Conservation (phyloP, 495 filamentous ascomycete genomes). For the Tuber calosporum region DNA sequence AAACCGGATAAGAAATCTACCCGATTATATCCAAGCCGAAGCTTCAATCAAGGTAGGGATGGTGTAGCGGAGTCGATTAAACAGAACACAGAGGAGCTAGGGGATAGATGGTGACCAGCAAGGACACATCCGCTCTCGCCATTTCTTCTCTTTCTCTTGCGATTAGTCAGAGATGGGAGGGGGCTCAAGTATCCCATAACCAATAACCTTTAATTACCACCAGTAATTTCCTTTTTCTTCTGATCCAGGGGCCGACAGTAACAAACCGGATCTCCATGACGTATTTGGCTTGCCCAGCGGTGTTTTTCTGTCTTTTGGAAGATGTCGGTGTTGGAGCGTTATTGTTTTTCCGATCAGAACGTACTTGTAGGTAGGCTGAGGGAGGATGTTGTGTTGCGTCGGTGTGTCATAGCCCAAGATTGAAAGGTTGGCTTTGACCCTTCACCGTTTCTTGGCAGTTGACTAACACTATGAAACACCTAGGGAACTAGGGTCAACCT, state of each 20-base stretch:
- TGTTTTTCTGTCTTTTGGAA: background rate
- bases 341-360: background rate
- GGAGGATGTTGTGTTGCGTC: background rate
- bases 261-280: background rate
- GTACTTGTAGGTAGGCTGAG: background rate
- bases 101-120: background rate
- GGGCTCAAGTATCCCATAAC: background rate
- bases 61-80: background rate
- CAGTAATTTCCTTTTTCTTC: background rate
- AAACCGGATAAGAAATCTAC: background rate
- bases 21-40: background rate
- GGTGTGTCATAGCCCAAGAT: background rate
- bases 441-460: conserved; percentile 1
- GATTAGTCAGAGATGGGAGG: conserved; percentile 2
- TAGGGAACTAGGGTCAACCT: background rate
- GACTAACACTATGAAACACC: background rate
- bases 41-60: background rate
- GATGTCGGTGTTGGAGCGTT: background rate
- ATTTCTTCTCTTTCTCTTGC: background rate
- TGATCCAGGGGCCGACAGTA: background rate
- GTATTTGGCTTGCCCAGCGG: background rate
- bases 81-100: background rate
- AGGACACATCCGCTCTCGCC: background rate
- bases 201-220: background rate
- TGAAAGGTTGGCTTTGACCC: background rate